Conservation (phyloP, 179 eudicot species). For the Corrigiola litoralis region DNA sequence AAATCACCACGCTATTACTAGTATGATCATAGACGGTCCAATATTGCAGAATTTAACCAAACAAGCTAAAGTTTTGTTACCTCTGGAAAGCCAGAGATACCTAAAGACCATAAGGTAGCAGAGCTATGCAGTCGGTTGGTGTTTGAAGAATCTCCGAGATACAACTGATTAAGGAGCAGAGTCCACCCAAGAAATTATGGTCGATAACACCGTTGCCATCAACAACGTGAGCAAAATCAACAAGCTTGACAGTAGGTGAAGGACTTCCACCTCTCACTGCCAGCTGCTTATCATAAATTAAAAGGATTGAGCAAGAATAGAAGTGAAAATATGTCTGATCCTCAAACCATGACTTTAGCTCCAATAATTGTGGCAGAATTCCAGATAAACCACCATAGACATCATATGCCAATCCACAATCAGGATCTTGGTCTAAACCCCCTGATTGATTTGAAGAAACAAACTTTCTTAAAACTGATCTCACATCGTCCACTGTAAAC, state of each 20-base stretch:
- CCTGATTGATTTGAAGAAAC: constrained; percentile 45
- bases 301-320: constrained; percentile 54
- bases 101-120: too few species aligned
- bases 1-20: too few species aligned
- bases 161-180: constrained; percentile 79
- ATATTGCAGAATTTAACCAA: too few species aligned
- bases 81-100: too few species aligned
- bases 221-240: constrained; percentile 85
- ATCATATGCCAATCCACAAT: constrained; percentile 49
- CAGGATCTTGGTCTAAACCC: constrained; percentile 28
- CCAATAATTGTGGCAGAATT: constrained; percentile 60
- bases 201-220: constrained; percentile 73
- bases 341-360: constrained; percentile 89
- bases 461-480: constrained; percentile 47
- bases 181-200: constrained; percentile 91
- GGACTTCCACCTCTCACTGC: constrained; percentile 29
- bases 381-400: constrained; percentile 69
- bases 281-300: constrained; percentile 51
- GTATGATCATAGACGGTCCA: too few species aligned
- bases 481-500: constrained; percentile 49
- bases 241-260: constrained; percentile 51
- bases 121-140: too few species aligned
- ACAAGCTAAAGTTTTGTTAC: too few species aligned
- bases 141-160: constrained; percentile 47
- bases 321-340: constrained; percentile 70